Evolutionary conservation across 768 basidiomycete species (phyloP).

Genomic region (Russula vinacea): DNA sequence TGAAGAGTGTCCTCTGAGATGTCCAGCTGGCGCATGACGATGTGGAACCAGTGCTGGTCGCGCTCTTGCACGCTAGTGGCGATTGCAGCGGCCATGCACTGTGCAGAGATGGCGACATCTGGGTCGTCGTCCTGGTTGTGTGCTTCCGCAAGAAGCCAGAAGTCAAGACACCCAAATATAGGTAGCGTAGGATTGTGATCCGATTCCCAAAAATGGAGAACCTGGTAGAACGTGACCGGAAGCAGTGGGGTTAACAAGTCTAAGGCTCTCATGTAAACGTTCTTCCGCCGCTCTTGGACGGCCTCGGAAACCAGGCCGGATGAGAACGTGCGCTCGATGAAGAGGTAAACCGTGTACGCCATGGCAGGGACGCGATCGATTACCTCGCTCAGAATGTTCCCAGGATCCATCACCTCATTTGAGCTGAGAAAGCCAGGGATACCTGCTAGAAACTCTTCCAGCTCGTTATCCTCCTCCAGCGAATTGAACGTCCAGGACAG

Average conservation of each 20-base stretch:
- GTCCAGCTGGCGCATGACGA: constrained; percentile 15
- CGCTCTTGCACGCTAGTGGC: constrained; percentile 9
- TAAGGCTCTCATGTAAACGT: constrained; percentile 15
- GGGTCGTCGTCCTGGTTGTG: constrained; percentile 22
- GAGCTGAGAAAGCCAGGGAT: constrained; percentile 26
- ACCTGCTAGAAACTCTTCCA: constrained; percentile 22
- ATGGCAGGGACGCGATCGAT: constrained; percentile 17
- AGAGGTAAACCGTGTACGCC: constrained; percentile 22
- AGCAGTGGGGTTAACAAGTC: constrained; percentile 18
- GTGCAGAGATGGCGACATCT: constrained; percentile 20
- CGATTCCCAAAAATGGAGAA: constrained; percentile 18
- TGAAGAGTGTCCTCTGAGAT: constrained; percentile 11
- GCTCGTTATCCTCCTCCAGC: constrained; percentile 26
- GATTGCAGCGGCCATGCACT: constrained; percentile 21
- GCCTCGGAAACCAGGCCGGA: constrained; percentile 18
- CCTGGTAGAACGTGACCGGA: constrained; percentile 21
- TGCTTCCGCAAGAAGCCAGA: constrained; percentile 20
- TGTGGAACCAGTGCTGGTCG: constrained; percentile 18
- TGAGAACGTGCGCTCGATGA: constrained; percentile 24
- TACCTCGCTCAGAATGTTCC: constrained; percentile 1
- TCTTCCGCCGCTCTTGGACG: constrained; percentile 18
- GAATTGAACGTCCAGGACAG: constrained; percentile 21
- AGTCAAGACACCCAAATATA: constrained; percentile 19
- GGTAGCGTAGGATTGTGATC: constrained; percentile 9
- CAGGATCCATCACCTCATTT: constrained; percentile 11